A percentile compares a stretch with the other conserved stretches of the same genome.
phyloP scores from a whole-genome alignment of 106 monocot genomes.

The Dendrobium nobile region DNA sequence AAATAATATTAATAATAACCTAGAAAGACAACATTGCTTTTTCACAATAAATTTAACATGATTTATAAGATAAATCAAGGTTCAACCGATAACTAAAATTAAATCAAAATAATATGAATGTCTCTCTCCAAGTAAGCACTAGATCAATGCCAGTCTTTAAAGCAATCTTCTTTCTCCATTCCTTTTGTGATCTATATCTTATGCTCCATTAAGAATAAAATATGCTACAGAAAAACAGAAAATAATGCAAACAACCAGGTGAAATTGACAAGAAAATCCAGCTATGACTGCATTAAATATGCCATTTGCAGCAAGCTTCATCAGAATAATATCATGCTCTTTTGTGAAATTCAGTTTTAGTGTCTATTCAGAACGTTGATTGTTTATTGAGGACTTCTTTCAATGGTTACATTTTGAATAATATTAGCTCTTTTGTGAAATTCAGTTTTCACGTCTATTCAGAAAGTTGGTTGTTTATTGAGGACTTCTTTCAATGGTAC shows the following conservation, averaged over 20 bases:
- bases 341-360: background rate
- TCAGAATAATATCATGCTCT: background rate
- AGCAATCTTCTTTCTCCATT: background rate
- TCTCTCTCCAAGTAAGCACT: background rate
- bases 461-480: background rate
- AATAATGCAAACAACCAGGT: background rate
- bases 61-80: too few relatives aligned
- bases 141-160: background rate
- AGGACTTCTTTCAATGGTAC: background rate
- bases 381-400: background rate
- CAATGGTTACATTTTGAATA: background rate
- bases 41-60: too few relatives aligned
- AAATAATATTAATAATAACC: background rate
- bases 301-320: background rate
- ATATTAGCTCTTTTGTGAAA: background rate
- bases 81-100: background rate
- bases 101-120: background rate
- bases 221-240: background rate
- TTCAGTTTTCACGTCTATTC: background rate
- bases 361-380: background rate
- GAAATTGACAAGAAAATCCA: background rate
- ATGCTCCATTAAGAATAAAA: background rate
- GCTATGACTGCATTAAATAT: conserved; percentile 1
- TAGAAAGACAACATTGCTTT: background rate
- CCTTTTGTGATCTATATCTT: background rate